A percentile compares a stretch with the other conserved stretches of the same genome.
Conservation (phyloP, 202 grass and related monocot genomes). For the Alloteropsis angusta region DNA sequence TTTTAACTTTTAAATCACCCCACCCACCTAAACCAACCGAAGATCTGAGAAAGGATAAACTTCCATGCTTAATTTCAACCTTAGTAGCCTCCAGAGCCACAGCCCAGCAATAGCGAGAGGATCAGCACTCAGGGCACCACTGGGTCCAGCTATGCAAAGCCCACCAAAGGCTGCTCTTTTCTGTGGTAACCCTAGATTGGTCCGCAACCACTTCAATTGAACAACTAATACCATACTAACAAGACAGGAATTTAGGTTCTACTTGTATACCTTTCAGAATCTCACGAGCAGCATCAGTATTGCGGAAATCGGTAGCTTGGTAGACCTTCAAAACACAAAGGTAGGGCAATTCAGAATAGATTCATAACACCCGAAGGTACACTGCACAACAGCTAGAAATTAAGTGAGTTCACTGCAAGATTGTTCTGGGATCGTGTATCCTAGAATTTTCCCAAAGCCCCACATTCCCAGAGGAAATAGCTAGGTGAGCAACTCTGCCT, state of each 20-base stretch:
- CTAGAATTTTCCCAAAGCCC: background rate
- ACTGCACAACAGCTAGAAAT: too few species aligned
- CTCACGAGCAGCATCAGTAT: constrained; percentile 36
- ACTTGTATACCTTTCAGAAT: constrained; percentile 42
- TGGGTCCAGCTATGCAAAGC: background rate
- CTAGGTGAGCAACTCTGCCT: background rate
- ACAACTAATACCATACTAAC: background rate
- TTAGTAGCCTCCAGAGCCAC: background rate
- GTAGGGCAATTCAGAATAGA: constrained; percentile 18
- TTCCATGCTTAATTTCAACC: background rate
- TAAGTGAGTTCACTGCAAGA: background rate
- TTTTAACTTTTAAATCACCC: background rate
- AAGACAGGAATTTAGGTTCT: background rate
- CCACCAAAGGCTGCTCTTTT: background rate
- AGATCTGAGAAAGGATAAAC: background rate
- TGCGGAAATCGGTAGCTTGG: constrained; percentile 35
- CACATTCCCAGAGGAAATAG: background rate
- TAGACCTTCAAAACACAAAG: constrained; percentile 24
- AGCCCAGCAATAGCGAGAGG: background rate
- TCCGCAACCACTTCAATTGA: background rate
- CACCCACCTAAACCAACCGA: background rate
- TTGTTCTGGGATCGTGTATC: background rate
- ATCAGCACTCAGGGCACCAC: background rate
- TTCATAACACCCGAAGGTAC: background rate
- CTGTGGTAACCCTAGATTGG: background rate